Base-by-base conservation (phyloP, 495 filamentous ascomycete species). In the Aspergillus campestris region DNA sequence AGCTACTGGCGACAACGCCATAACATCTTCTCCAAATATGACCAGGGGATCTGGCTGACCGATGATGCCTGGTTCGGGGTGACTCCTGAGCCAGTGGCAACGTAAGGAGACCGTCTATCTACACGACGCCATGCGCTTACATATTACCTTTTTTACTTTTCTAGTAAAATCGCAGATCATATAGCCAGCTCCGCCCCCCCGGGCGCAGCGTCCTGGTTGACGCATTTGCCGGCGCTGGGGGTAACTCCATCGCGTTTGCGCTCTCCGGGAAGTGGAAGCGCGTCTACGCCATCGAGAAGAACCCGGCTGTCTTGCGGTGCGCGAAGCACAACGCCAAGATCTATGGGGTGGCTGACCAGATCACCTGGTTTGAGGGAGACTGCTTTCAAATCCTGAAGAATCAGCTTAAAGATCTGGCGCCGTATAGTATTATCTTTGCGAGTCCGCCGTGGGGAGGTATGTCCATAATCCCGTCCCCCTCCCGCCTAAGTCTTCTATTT, bases 11-110 rank as follows among this genome's bases (percentile, higher is more conserved):
- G 79, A 14, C 94, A 97, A 59, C 79, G 92, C 15, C 78, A 89
- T 59, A 80, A 77, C 38, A 83, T 97, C 42, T 97, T 94, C 65
- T 79, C 82, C 30, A 75, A 66, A 48, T 94, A 91, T 58, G 81
- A 87, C 56, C 79, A 87, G 33, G 91, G 88, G 11, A 77, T 98
- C 58, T 86, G 82, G 74, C 80, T 97, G 70, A 97, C 92, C 0
- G 80, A 89, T 56, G 80, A 87, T 67, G 84, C 87, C 27, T 98
- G 92, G 92, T 98, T 89, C 65, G 94, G 89, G 37, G 86, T 97
- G 7, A 97, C 92, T 1, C 89, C 92, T 9, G 92, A 97, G 62
- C 84, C 81, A 8, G 77, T 97, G 15, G 92, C 92, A 32, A 80
- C 70, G 89, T 94, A 73, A 52, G 72, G 40, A 29, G 38, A 40